Base-by-base conservation (phyloP, 495 filamentous ascomycete species). In the Annulohypoxylon moriforme region DNA sequence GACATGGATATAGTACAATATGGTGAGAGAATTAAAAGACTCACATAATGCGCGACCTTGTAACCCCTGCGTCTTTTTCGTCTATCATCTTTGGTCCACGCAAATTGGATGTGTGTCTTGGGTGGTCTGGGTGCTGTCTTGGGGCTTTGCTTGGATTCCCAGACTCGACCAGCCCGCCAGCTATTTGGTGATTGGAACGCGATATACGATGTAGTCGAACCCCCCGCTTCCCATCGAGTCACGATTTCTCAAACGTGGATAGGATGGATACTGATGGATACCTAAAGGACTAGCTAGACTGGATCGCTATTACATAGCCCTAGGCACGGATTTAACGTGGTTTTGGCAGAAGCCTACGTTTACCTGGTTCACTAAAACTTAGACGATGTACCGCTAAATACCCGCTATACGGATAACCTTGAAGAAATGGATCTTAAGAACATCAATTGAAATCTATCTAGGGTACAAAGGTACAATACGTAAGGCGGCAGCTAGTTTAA, bases 21-120 rank as follows among this genome's bases (percentile, higher is more conserved):
- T 46, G 63, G 47, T 69, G 66, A 73, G 66, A 62, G 61, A 69
- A 73, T 69, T 73, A 73, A 73, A 73, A 73, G 70, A 20, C 69
- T 50, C 61, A 73, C 11, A 73, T 69, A 73, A 68, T 67, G 60
- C 60, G 16, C 33, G 20, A 24, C 55, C 59, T 64, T 55, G 27
- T 24, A 20, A 24, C 60, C 59, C 69, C 60, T 64, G 60, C 62
- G 38, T 52, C 14, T 50, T 29, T 47, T 20, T 25, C 24, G 36
- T 60, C 52, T 46, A n/a, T 55, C 24, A 24, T 42, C 10, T 46
- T 24, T 71, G 42, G 55, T 55, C 56, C 56, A 25, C 42, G 64
- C 18, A 72, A 64, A 64, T 72, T 68, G 20, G 64, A 44, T 27
- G 16, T 6, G 20, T 46, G 44, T 52, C 55, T 42, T 52, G 24